Evolutionary conservation across 2,329 filamentous ascomycete species (phyloP), one percentile per base, ranked within the genome.

Genomic region (Paracamarosporium sp.): DNA sequence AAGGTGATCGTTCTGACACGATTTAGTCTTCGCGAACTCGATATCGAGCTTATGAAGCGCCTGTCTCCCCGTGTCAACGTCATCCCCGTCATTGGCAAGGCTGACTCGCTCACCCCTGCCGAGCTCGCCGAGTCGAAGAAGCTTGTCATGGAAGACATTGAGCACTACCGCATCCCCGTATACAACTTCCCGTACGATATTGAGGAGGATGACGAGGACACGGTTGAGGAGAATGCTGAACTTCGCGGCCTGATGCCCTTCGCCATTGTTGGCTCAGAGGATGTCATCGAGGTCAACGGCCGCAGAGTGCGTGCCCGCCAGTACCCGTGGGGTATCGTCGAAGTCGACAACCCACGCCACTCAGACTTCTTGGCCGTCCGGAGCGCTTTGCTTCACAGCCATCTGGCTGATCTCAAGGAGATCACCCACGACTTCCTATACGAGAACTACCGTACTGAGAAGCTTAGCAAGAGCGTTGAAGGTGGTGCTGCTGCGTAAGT

Each of bases 181-280:
- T 99, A 99, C 87, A 99, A 99, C 87, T 99, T 99, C 85, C 95
- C 95, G 48, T 99, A 99, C 83, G 95, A 99, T 71, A 96, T 99
- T 61, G 95, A 99, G 81, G 95, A 99, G 84, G 95, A 99, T 71
- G 95, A 99, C 68, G 95, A 99, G 82, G 95, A 99, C 75, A 99
- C 95, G 1, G 94, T 99, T 20, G 95, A 99, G 82, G 95, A 99
- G 83, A 99, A 99, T 72, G 95, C 95, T 56, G 95, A 99, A 83
- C 88, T 99, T 59, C 88, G 95, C 78, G 93, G 95, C 47, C 86
- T 99, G 68, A 99, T 99, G 95, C 95, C 95, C 27, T 99, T 99
- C 73, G 95, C 95, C 69, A 99, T 99, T 79, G 95, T 99, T 68
- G 95, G 95, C 56, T 97, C 93, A 8, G 95, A 99, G 79, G 95